Percentiles rank a stretch among this genome's conserved stretches.
Conservation (phyloP, 805 yeast genomes). For the Candida arabinofermentans region DNA sequence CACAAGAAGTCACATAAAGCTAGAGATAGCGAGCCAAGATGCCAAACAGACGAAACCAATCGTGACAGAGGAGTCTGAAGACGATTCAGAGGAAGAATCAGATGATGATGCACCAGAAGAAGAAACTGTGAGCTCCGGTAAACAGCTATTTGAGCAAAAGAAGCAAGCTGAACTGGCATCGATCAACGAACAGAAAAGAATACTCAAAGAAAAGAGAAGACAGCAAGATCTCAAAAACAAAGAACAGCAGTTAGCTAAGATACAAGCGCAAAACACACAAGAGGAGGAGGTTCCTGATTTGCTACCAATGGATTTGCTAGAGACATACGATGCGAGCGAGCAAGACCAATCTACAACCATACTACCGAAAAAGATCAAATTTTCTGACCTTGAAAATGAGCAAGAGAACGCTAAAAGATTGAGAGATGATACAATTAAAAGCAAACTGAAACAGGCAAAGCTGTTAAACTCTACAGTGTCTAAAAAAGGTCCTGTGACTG, state of each 20-base stretch:
- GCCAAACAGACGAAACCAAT: not conserved
- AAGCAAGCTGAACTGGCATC: constrained; percentile 23
- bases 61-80: constrained; percentile 3
- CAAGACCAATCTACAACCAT: constrained; percentile 9
- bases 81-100: constrained; percentile 14
- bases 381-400: constrained; percentile 27
- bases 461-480: constrained; percentile 25
- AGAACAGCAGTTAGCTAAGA: constrained; percentile 11
- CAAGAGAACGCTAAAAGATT: constrained; percentile 13
- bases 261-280: constrained; percentile 4
- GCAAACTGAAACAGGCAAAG: constrained; percentile 30
- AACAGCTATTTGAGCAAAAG: constrained; percentile 6
- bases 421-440: constrained; percentile 14
- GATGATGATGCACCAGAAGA: constrained; percentile 53
- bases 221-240: constrained; percentile 25
- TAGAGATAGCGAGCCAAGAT: not conserved
- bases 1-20: not conserved
- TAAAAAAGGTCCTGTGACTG: constrained; percentile 40
- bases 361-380: constrained; percentile 32
- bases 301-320: constrained; percentile 38
- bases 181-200: constrained; percentile 22
- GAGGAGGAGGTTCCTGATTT: constrained; percentile 32
- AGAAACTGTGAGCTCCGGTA: constrained; percentile 27
- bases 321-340: constrained; percentile 19
- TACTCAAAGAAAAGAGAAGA: constrained; percentile 26